Base-by-base conservation (phyloP, 371 early-diverging fungal species). In the Vairimorpha apis region DNA sequence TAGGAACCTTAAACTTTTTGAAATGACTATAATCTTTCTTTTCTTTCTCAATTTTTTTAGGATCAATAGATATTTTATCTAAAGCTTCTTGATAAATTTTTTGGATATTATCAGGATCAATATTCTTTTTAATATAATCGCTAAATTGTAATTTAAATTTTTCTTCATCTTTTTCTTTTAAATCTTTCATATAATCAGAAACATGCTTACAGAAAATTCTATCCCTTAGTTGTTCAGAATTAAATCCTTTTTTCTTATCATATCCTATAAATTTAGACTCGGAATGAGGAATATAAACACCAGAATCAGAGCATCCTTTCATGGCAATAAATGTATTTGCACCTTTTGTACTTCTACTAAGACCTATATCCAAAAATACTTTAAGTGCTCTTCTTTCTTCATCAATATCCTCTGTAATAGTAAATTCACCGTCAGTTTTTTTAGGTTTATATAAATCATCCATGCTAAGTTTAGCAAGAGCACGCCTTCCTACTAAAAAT, bases 221-320 rank as follows among this genome's bases (percentile, higher is more conserved):
- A 83, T 89, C 88, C 84, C 91, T 89, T 75, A 99, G 88, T 72
- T 89, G 85, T 84, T 95, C 92, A 79, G 94, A 87, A 82, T 99
- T 93, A 80, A 94, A 88, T 81, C 86, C 83, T 88, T 94, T 92
- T 82, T 87, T 82, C 56, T 71, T 72, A 86, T 91, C 90, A 87
- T 88, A 97, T 83, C 97, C 99, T 78, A 92, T 92, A 90, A 99
- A 95, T 83, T 94, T 92, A 85, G 87, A 88, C 86, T 93, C 94
- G 79, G 87, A 87, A 92, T 98, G 95, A 81, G 99, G 99, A 79
- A 98, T 87, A 85, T 87, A 88, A 81, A 98, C 84, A 85, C 99
- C 99, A 86, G 96, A 96, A 87, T 98, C 99, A 82, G 92, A 92
- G 79, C 96, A 96, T 86, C 99, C 99, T 90, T 97, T 98, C 88